A percentile compares a stretch with the other conserved stretches of the same genome.
Conservation (phyloP, 805 yeast species). For the Metschnikowia kunwiensis region DNA sequence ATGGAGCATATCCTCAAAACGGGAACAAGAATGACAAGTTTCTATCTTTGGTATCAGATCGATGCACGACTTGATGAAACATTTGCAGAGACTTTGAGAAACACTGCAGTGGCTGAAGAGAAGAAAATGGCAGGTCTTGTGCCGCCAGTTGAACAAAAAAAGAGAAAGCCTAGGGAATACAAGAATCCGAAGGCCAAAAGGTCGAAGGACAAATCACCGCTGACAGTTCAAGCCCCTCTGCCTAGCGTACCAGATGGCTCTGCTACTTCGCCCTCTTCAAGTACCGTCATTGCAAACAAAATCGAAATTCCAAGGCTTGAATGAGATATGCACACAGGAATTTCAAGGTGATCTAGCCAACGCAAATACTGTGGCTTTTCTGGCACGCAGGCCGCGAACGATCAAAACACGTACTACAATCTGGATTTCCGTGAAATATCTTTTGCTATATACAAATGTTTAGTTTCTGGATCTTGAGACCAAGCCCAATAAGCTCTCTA, state of each 20-base stretch:
- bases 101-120: conserved; percentile 54
- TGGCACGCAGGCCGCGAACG: too few relatives aligned
- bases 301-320: too few relatives aligned
- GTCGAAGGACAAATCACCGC: conserved; percentile 14
- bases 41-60: conserved; percentile 79
- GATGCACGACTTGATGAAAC: conserved; percentile 71
- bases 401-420: too few relatives aligned
- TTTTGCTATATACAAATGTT: conserved; percentile 2
- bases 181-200: conserved; percentile 20
- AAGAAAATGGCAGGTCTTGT: conserved; percentile 40
- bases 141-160: conserved; percentile 24
- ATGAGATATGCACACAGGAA: too few relatives aligned
- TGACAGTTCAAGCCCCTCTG: too few relatives aligned
- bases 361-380: too few relatives aligned
- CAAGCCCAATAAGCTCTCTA: conserved; percentile 21
- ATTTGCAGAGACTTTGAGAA: conserved; percentile 61
- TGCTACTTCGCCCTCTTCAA: too few relatives aligned
- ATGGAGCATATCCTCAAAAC: conserved; percentile 60
- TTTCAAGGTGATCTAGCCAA: too few relatives aligned
- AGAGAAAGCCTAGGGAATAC: conserved; percentile 32
- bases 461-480: conserved; percentile 17
- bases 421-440: too few relatives aligned
- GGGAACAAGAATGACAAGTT: conserved; percentile 60
- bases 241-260: too few relatives aligned
- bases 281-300: too few relatives aligned